Evolutionary conservation across 192 early-diverging fungal species (phyloP), one percentile per base, ranked within the genome.

Genomic region (Linnemannia exigua): DNA sequence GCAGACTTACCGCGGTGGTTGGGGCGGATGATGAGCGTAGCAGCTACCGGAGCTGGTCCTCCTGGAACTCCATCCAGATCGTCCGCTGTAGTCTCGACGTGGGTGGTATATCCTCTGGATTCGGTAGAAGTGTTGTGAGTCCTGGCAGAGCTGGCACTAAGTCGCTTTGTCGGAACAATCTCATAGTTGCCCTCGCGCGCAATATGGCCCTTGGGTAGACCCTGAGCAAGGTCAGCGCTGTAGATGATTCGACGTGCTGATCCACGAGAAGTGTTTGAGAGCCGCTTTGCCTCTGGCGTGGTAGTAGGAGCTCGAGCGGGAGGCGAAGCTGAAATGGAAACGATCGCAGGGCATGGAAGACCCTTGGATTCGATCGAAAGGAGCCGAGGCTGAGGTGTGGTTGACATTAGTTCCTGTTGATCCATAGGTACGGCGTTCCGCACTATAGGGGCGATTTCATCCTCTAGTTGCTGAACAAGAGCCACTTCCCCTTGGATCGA

Each of bases 231-330:
- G 1, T 75, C 72, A 6, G 68, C 50, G 63, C 52, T 72, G 33
- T 79, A 79, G 5, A 48, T 71, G 70, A 82, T 82, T 9, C 74
- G 73, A 37, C 69, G 80, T 0, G 80, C 80, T 4, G 69, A 63
- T 1, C 74, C 69, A 2, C 80, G 33, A 33, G 67, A 72, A 2
- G 47, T 58, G 3, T 69, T 76, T 1, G 80, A 82, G 9, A 72
- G 25, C 1, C 67, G 73, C 31, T 76, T 76, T 8, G 73, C 33
- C 15, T 54, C 48, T 28, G 6, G 67, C 16, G 61, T 68, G 17
- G 46, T 47, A 3, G 31, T 19, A n/a, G n/a, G n/a, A 25, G 20
- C 44, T n/a, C n/a, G 52, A 28, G 33, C 14, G 19, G 35, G 38
- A 19, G 74, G 74, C 8, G 74, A 58, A 3, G 35, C 36, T 5